Evolutionary conservation across 2,329 filamentous ascomycete genomes (phyloP).

Genomic region (Cercospora citrullina): DNA sequence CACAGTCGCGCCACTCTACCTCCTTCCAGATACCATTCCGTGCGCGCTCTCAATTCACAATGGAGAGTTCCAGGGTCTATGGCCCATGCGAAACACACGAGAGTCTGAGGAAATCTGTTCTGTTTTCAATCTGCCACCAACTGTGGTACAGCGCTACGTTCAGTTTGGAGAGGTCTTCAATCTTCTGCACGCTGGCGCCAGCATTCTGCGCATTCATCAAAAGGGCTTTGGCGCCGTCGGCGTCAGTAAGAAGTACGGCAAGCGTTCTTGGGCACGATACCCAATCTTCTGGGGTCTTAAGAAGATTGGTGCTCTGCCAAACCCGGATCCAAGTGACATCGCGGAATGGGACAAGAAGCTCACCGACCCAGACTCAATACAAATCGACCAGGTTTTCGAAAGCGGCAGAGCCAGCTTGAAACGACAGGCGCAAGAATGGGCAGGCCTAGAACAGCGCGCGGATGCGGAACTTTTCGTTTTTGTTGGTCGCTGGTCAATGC

Average conservation of each 20-base stretch:
- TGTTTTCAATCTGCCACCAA: slow-evolving; percentile 62
- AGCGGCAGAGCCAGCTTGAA: slow-evolving; percentile 55
- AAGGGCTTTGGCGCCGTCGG: slow-evolving; percentile 68
- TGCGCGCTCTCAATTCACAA: slow-evolving; percentile 67
- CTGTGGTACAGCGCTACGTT: slow-evolving; percentile 61
- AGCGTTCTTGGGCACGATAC: slow-evolving; percentile 65
- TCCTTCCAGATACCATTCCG: slow-evolving; percentile 63
- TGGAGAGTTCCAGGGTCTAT: slow-evolving; percentile 68
- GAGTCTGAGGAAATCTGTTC: slow-evolving; percentile 64
- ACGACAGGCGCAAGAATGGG: slow-evolving; percentile 67
- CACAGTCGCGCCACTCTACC: slow-evolving; percentile 62
- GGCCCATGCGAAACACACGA: slow-evolving; percentile 64
- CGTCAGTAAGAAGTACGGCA: slow-evolving; percentile 68
- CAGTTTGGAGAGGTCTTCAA: slow-evolving; percentile 71
- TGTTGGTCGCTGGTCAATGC: slow-evolving; percentile 68
- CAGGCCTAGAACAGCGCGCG: slow-evolving; percentile 61
- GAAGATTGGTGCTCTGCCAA: slow-evolving; percentile 63
- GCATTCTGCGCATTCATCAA: slow-evolving; percentile 66
- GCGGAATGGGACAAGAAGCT: slow-evolving; percentile 60
- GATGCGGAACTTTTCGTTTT: slow-evolving; percentile 67
- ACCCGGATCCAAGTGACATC: slow-evolving; percentile 65
- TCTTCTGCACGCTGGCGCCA: slow-evolving; percentile 65
- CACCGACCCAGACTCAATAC: slow-evolving; percentile 52
- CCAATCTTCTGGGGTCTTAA: slow-evolving; percentile 69
- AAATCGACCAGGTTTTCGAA: slow-evolving; percentile 58